A percentile compares a stretch with the other conserved stretches of the same genome.
These are phyloP conservation scores for Barbarea vulgaris DNA, from an alignment of 345 rosid genomes.

Conservation along the genomic window DNA sequence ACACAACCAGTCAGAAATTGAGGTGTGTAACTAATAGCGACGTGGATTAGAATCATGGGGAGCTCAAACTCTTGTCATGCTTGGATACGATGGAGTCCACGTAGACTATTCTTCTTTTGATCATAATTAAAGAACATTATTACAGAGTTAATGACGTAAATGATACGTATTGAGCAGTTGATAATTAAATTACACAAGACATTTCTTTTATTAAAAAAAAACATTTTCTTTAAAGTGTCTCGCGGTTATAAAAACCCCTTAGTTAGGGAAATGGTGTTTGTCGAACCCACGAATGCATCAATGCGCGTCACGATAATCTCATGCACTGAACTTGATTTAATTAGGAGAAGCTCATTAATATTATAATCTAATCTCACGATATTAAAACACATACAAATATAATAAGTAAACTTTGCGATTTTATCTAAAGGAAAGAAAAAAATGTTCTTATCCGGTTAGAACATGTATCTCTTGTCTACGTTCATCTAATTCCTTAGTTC, in stretches of 20 bases:
- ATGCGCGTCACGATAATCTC: constrained; percentile 47
- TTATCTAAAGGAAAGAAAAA: neutral
- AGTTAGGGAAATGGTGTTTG: constrained; percentile 32
- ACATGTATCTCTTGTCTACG: constrained; percentile 5
- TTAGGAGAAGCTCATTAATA: neutral
- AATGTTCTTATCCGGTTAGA: constrained; percentile 30
- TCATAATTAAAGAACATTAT: constrained; percentile 4
- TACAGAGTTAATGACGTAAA: constrained; percentile 29
- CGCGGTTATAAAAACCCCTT: constrained; percentile 25
- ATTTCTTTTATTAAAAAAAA: neutral
- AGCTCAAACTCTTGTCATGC: constrained; percentile 32
- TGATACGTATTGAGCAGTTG: constrained; percentile 27
- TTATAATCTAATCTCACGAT: neutral
- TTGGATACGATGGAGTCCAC: constrained; percentile 30
- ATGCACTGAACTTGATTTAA: constrained; percentile 41
- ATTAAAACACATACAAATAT: neutral
- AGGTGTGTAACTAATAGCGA: constrained; percentile 11
- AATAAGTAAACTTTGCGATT: neutral
- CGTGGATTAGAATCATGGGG: constrained; percentile 32
- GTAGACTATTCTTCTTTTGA: neutral
- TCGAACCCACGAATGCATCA: constrained; percentile 45
- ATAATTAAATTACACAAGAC: constrained; percentile 7
- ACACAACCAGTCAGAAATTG: neutral
- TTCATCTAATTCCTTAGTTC: constrained; percentile 22
- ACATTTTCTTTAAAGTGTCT: constrained; percentile 5